Evolutionary conservation across 768 basidiomycete genomes (phyloP).

Genomic region (Trametes villosa): DNA sequence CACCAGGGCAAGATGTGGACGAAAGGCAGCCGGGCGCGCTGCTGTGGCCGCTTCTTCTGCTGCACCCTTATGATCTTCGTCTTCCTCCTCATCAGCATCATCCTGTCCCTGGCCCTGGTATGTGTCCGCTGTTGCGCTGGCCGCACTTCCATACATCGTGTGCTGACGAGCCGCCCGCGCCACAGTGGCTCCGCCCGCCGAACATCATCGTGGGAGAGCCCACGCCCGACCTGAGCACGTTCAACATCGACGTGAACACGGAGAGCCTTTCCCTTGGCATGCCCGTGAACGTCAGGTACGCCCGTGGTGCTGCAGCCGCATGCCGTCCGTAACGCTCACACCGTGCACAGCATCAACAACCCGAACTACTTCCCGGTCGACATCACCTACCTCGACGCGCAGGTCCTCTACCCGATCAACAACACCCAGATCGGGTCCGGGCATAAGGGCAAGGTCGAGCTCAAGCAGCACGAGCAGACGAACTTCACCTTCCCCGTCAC

Average conservation of each 20-base stretch:
- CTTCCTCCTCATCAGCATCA: slow-evolving; percentile 67
- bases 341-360: slow-evolving; percentile 67
- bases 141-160: neutral
- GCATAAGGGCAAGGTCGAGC: slow-evolving; percentile 44
- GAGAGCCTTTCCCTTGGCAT: slow-evolving; percentile 57
- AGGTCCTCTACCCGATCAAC: slow-evolving; percentile 80
- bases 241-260: slow-evolving; percentile 36
- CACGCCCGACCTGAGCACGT: slow-evolving; percentile 41
- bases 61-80: slow-evolving; percentile 71
- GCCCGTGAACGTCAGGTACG: slow-evolving; percentile 69
- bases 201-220: slow-evolving; percentile 58
- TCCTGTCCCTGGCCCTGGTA: slow-evolving; percentile 71
- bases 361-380: slow-evolving; percentile 80
- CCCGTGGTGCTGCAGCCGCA: neutral
- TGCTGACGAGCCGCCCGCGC: neutral
- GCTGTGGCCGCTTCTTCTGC: slow-evolving; percentile 72
- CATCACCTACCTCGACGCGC: slow-evolving; percentile 64
- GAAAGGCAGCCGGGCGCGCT: slow-evolving; percentile 62
- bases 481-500: slow-evolving; percentile 79
- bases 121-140: slow-evolving; percentile 33
- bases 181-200: slow-evolving; percentile 80
- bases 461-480: slow-evolving; percentile 55
- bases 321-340: slow-evolving; percentile 14
- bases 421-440: slow-evolving; percentile 73
- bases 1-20: slow-evolving; percentile 72